Base-by-base conservation (phyloP, 2,329 filamentous ascomycete species). In the Hymenoscyphus fructigenus region DNA sequence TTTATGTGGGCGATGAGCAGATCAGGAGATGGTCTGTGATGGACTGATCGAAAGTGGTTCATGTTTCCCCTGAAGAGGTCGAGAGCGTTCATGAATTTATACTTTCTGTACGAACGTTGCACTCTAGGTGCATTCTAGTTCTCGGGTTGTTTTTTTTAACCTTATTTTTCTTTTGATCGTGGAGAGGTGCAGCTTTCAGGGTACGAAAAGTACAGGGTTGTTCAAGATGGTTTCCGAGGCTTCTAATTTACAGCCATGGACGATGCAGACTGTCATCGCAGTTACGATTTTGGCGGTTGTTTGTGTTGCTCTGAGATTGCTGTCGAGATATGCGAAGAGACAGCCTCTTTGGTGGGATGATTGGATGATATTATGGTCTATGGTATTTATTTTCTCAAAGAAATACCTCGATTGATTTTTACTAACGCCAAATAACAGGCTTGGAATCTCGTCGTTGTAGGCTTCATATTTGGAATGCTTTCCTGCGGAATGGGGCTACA, bases 281-380 rank as follows among this genome's bases (percentile, higher is more conserved):
- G 56, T 57, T 20, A 57, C 57, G 34, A 28, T 77, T 6, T 71
- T 83, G 29, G 78, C 80, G 1, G 66, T 79, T 20, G 44, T 76
- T 0, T 71, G 75, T 2, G 79, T 82, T 14, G 71, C 47, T n/a
- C 70, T 83, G 15, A 76, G 81, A 2, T 59, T 83, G 5, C 62
- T 78, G 32, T 79, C 79, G 63, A 79, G 81, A 12, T 75, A 76
- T 59, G 71, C 81, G 56, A 80, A 79, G 57, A 77, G 72, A 2
- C 80, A 81, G 63, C 70, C 72, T 65, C 69, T 83, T 5, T 83
- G 81, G 81, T 82, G 80, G 81, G 81, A 83, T 73, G 81, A 83
- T 69, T 83, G 77, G 70, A 75, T 81, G 71, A 80, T 83, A 63
- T 64, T 83, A 0, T 82, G 79, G 60, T 82, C 81, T 0, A 79